These are phyloP conservation scores for Sordariomycetes sp. DNA, from an alignment of 2,329 filamentous ascomycete species.

Conservation along the genomic window DNA sequence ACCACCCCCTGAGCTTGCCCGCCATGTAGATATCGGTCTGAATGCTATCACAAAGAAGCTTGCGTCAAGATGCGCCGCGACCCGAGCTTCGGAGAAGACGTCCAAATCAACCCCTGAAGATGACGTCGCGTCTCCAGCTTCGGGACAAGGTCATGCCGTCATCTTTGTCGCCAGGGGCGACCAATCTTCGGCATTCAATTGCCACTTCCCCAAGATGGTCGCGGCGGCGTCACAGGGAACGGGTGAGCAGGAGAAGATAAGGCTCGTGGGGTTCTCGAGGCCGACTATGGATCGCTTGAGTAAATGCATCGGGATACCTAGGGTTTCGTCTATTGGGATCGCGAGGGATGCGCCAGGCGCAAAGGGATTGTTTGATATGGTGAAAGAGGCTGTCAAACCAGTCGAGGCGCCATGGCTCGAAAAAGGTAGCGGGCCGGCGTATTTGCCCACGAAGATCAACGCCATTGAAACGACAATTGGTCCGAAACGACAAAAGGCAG, in stretches of 20 bases:
- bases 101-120: too few species aligned
- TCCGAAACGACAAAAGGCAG: slow-evolving; percentile 11
- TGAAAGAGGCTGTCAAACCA: slow-evolving; percentile 38
- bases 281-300: slow-evolving; percentile 49
- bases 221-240: slow-evolving; percentile 35
- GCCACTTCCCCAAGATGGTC: slow-evolving; percentile 49
- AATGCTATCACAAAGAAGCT: slow-evolving; percentile 53
- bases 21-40: slow-evolving; percentile 54
- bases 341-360: slow-evolving; percentile 45
- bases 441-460: slow-evolving; percentile 22
- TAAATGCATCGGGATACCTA: slow-evolving; percentile 47
- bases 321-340: slow-evolving; percentile 57
- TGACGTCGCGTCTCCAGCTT: too few species aligned
- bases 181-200: slow-evolving; percentile 47
- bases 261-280: slow-evolving; percentile 55
- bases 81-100: too few species aligned
- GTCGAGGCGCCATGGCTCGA: slow-evolving; percentile 46
- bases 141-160: too few species aligned
- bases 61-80: too few species aligned
- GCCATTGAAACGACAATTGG: slow-evolving; percentile 25
- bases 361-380: slow-evolving; percentile 46
- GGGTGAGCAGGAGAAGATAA: slow-evolving; percentile 29
- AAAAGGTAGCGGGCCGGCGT: slow-evolving; percentile 11
- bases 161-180: slow-evolving; percentile 51
- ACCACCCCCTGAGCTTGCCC: slow-evolving; percentile 39